These are phyloP conservation scores for Madurella fahalii DNA, from an alignment of 2,329 filamentous ascomycete genomes.

Conservation along the genomic window DNA sequence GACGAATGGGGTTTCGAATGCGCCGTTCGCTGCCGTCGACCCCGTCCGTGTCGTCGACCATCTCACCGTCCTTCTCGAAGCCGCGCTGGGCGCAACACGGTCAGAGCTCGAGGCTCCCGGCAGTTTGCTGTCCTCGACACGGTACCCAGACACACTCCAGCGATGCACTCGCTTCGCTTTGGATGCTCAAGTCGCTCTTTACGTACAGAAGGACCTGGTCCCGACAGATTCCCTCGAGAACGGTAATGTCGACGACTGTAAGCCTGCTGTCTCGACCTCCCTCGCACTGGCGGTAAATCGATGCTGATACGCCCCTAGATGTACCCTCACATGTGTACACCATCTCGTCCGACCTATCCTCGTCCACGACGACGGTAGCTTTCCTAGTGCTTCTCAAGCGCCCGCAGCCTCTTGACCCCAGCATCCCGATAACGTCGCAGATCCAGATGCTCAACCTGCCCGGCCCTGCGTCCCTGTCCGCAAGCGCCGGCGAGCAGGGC, in stretches of 20 bases:
- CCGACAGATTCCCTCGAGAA: conserved; percentile 50
- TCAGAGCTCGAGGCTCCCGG: conserved; percentile 75
- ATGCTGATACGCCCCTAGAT: conserved; percentile 29
- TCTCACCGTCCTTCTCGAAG: conserved; percentile 64
- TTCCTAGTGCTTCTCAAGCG: conserved; percentile 90
- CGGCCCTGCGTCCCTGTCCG: conserved; percentile 68
- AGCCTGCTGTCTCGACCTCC: conserved; percentile 21
- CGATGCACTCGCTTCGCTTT: conserved; percentile 85
- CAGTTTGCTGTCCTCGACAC: conserved; percentile 73
- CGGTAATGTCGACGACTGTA: conserved; percentile 44
- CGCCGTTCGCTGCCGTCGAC: conserved; percentile 57
- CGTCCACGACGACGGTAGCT: conserved; percentile 72
- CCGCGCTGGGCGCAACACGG: conserved; percentile 69
- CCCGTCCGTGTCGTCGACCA: conserved; percentile 68
- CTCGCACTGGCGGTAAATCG: neutral
- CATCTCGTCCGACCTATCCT: conserved; percentile 76
- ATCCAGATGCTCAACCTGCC: conserved; percentile 92
- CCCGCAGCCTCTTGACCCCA: conserved; percentile 79
- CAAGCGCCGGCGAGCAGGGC: conserved; percentile 64
- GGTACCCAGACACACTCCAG: conserved; percentile 74
- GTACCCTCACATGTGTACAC: conserved; percentile 64
- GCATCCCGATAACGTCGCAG: conserved; percentile 77
- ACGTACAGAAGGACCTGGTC: conserved; percentile 79
- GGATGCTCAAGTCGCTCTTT: conserved; percentile 82
- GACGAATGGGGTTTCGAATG: conserved; percentile 43